Base-by-base conservation (phyloP, 441 rosid genomes). In the Populus hybrid region DNA sequence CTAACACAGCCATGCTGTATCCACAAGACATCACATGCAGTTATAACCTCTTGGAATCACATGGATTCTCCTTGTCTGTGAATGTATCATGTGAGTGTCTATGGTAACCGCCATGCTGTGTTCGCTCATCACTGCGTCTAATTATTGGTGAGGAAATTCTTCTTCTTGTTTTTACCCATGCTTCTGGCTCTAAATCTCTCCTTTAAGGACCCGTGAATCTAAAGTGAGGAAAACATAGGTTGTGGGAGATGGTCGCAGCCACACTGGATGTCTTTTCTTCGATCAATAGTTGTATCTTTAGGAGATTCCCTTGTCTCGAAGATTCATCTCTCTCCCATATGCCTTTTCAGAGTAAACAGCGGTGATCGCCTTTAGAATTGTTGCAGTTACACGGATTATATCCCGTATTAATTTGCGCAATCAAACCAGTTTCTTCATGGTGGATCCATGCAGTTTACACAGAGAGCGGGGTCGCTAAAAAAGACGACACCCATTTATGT, bases 11-110 rank as follows among this genome's bases (percentile, higher is more conserved):
- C 68, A 34, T 61, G 76, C 46, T 73, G 67, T 57, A 21, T n/a
- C 50, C 68, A 73, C 76, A 61, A 21, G 76, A 30, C 67, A 61
- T 61, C 76, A 73, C 76, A 73, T 73, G 76, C 30, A 54, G 50
- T 34, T 34, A 59, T 20, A 57, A 30, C 42, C 42, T n/a, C 63
- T 35, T 32, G 21, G 9, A 73, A 57, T 73, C 76, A 59, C 76
- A 34, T 73, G 76, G 46, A 20, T 57, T 72, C 42, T 72, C 42
- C 67, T 30, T 32, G 12, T 57, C 66, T 21, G 23, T 20, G 10
- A 73, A 73, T 59, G n/a, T 12, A 61, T 61, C 76, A 61, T 61
- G 76, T 73, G 69, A 12, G 16, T 35, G 32, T 24, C 32, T 72
- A 24, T 42, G 21, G 34, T 46, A 71, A 71, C 34, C 54, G 7